Conservation (phyloP, 352 stramenopile species). For the Phytopythium sindhum region DNA sequence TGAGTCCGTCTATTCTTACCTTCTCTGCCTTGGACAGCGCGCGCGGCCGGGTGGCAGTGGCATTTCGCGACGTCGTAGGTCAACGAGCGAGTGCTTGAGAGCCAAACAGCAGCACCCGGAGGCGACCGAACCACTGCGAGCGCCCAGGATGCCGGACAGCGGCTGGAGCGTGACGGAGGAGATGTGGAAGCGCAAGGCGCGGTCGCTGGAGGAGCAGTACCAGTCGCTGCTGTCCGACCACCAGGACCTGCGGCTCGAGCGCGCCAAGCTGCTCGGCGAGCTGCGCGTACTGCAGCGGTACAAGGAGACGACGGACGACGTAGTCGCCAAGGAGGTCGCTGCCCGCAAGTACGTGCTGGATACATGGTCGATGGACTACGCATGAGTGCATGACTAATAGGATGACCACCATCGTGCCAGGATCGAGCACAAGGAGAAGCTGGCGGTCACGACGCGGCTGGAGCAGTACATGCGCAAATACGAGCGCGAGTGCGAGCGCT, state of each 20-base stretch:
- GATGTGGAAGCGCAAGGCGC: constrained; percentile 75
- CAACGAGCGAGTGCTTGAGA: neutral
- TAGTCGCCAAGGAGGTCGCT: constrained; percentile 49
- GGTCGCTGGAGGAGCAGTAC: constrained; percentile 66
- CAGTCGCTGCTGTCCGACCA: constrained; percentile 61
- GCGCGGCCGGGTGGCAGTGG: neutral
- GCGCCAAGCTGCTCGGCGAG: constrained; percentile 64
- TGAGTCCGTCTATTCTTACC: neutral
- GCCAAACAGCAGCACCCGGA: neutral
- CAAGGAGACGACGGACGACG: constrained; percentile 70
- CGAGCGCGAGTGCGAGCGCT: constrained; percentile 65
- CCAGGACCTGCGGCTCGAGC: constrained; percentile 64
- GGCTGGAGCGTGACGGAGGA: constrained; percentile 74
- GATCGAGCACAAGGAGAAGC: constrained; percentile 66
- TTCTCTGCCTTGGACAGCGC: neutral
- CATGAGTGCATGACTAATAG: neutral
- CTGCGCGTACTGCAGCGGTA: constrained; percentile 66
- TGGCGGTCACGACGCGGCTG: constrained; percentile 56
- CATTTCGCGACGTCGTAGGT: constrained; percentile 2
- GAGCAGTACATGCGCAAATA: constrained; percentile 85
- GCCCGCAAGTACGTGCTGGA: constrained; percentile 40
- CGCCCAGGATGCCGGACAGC: constrained; percentile 33
- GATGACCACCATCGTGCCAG: constrained; percentile 12
- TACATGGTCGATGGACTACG: neutral
- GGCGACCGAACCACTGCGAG: neutral